Conservation (phyloP, 2,329 filamentous ascomycete species). For the Dothistroma pini region DNA sequence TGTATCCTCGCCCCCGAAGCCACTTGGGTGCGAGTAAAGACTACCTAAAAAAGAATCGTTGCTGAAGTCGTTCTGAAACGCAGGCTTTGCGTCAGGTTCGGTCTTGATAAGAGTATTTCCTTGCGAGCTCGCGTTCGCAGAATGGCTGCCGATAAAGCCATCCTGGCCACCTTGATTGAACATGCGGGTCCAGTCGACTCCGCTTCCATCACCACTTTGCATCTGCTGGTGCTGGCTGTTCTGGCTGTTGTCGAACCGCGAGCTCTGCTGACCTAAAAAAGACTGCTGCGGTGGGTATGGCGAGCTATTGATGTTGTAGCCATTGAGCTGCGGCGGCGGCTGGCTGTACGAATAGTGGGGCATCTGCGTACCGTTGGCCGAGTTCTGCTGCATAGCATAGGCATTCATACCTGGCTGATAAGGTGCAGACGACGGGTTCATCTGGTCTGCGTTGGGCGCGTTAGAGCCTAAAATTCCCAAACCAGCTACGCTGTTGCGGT, state of each 20-base stretch:
- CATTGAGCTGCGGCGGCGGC: constrained; percentile 27
- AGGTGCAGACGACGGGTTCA: constrained; percentile 26
- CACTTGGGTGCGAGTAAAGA: constrained; percentile 45
- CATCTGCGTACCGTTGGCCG: constrained; percentile 29
- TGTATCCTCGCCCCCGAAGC: constrained; percentile 39
- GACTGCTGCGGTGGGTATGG: constrained; percentile 32
- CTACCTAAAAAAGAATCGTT: constrained; percentile 49
- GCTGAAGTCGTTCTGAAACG: constrained; percentile 42
- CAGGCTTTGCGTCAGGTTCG: constrained; percentile 41
- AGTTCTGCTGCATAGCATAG: constrained; percentile 34
- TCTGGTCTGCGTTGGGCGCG: constrained; percentile 27
- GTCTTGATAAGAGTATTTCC: constrained; percentile 38
- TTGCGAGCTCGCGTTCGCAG: constrained; percentile 43
- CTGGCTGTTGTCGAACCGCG: constrained; percentile 37
- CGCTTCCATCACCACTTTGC: constrained; percentile 31
- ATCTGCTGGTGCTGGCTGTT: constrained; percentile 31
- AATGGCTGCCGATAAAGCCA: constrained; percentile 45
- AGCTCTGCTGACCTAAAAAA: constrained; percentile 39
- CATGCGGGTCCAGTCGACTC: constrained; percentile 44
- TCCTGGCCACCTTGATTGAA: constrained; percentile 45
- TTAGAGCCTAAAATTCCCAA: constrained; percentile 33
- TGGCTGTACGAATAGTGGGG: constrained; percentile 32
- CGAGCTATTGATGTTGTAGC: constrained; percentile 27
- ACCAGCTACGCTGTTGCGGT: constrained; percentile 33
- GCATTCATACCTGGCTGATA: constrained; percentile 32